Conservation (phyloP, 352 stramenopile species). For the Phytophthora hibernalis region DNA sequence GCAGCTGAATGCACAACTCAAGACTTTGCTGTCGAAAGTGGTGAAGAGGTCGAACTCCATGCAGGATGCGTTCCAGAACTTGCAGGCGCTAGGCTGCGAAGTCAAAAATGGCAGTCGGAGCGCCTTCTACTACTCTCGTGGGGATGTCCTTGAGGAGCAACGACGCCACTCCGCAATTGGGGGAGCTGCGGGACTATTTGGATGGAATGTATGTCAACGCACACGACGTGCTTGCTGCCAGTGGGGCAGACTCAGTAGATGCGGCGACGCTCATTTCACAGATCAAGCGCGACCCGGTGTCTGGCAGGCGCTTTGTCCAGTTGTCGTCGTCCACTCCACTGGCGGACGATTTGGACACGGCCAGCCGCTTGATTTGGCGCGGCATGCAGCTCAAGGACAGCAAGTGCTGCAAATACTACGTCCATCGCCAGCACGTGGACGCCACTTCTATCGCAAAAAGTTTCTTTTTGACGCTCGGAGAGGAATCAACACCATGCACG, state of each 20-base stretch:
- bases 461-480: constrained; percentile 22
- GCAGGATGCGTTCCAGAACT: constrained; percentile 20
- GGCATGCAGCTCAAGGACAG: constrained; percentile 24
- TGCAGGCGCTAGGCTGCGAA: constrained; percentile 21
- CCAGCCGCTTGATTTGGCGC: constrained; percentile 27
- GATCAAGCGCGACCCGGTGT: constrained; percentile 20
- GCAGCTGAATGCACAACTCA: constrained; percentile 25
- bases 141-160: constrained; percentile 26
- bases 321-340: constrained; percentile 21
- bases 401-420: constrained; percentile 20
- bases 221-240: constrained; percentile 11
- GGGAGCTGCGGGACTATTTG: constrained; percentile 18
- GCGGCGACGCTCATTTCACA: constrained; percentile 18
- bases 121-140: constrained; percentile 13
- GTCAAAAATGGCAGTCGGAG: constrained; percentile 19
- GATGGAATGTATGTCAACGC: constrained; percentile 27
- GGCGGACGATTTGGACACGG: constrained; percentile 15
- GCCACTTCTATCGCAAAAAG: constrained; percentile 30
- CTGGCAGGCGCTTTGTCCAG: constrained; percentile 15
- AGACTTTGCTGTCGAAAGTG: constrained; percentile 22
- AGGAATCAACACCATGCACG: neutral
- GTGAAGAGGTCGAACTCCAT: constrained; percentile 18
- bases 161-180: constrained; percentile 28
- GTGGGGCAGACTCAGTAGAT: neutral
- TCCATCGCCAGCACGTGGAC: constrained; percentile 27